These are phyloP conservation scores for Warburgia ugandensis DNA, from an alignment of 164 flowering plant species.

Conservation along the genomic window DNA sequence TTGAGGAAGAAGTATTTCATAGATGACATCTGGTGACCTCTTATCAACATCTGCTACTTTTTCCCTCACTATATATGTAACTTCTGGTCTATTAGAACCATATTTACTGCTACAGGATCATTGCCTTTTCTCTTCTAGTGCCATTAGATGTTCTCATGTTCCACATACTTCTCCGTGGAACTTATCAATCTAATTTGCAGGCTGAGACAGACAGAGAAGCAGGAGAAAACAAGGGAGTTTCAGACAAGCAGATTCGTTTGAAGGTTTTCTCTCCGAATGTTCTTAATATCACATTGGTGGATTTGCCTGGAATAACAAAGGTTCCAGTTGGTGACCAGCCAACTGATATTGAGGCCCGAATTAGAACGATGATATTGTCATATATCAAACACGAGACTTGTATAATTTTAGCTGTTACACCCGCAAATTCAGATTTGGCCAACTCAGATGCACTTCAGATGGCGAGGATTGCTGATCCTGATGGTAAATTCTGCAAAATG, in stretches of 20 bases:
- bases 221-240: constrained; percentile 35
- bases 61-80: too few relatives aligned
- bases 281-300: constrained; percentile 35
- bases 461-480: constrained; percentile 36
- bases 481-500: constrained; percentile 19
- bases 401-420: constrained; percentile 34
- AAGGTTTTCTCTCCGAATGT: constrained; percentile 35
- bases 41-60: too few relatives aligned
- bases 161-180: background rate
- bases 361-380: constrained; percentile 37
- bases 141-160: background rate
- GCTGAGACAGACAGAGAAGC: constrained; percentile 34
- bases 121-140: background rate
- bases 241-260: constrained; percentile 35
- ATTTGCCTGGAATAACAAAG: constrained; percentile 38
- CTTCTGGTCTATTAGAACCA: too few relatives aligned
- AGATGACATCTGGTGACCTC: too few relatives aligned
- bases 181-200: constrained; percentile 12
- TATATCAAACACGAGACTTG: constrained; percentile 34
- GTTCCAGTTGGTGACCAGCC: constrained; percentile 41
- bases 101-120: too few relatives aligned
- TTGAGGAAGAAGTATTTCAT: too few relatives aligned
- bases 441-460: constrained; percentile 42
- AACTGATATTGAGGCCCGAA: constrained; percentile 30
- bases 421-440: constrained; percentile 35